Evolutionary conservation across 805 yeast species (phyloP), one percentile per base, ranked within the genome.

Genomic region (Saturnispora hagleri): DNA sequence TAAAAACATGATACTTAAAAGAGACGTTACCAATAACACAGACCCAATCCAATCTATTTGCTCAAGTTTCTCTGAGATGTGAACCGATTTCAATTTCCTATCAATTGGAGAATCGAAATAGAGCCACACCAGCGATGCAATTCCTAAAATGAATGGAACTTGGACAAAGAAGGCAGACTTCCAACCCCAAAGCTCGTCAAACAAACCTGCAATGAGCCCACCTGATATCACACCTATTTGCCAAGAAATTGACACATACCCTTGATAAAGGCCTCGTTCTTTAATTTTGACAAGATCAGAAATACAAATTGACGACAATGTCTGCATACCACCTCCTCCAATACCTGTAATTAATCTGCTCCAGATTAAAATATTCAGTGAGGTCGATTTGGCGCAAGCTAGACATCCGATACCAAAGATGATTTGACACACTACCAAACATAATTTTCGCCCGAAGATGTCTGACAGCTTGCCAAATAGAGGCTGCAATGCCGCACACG

Each of bases 291-390:
- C 81, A 45, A 87, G 70, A 64, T 89, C 96, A 31, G 86, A 79
- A 59, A 84, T 75, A 5, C 89, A 76, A 53, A 88, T 84, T 10
- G 95, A 82, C 24, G 86, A 77, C 57, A 87, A 69, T 0, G 89
- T 75, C 51, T 82, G 79, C 61, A 88, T 76, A 1, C 96, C 96
- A 3, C 95, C 91, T 9, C 91, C 95, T 26, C 96, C 96, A 51
- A 85, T 75, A n/a, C 96, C 96, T 24, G 93, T 81, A 48, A 89
- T 71, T 54, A 86, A 80, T 58, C 87, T 71, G 2, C 84, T 84
- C 24, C 76, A 55, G 60, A 76, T 61, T 65, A 79, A 66, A 60
- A 65, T 6, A 74, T 71, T 35, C 60, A 73, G 58, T 67, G 73
- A 51, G 64, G 64, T 24, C 58, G 64, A 76, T 1, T 69, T 40